Base-by-base conservation (phyloP, 1,284 basidiomycete species). In the Gomphus sp. region DNA sequence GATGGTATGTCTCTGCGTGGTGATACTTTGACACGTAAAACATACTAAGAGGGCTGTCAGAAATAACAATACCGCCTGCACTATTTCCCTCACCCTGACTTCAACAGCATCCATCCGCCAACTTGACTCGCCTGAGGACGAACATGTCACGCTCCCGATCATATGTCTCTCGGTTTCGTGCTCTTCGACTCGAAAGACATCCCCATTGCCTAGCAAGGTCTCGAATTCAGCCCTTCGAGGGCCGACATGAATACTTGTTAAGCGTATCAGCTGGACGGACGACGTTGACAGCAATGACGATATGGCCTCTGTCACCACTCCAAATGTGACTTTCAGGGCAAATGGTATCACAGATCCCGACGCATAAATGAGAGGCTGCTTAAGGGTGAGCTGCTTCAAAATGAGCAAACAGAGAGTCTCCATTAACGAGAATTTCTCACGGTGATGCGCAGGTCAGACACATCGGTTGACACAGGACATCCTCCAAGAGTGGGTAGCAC, bases 171-270 rank as follows among this genome's bases (percentile, higher is more conserved):
- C 50, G 37, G 47, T 18, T 6, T 22, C 50, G 12, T 25, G 22
- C 44, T 59, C 57, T 41, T 59, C 57, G n/a, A 52, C 43, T 6
- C 50, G 50, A 37, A 31, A 34, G 4, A 52, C 41, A 25, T 53
- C 37, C 4, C 52, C 58, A 11, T 34, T 31, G 28, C 51, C 58
- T 11, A 59, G 16, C 16, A 53, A 6, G n/a, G 52, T 54, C 50
- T 59, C 58, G 25, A n/a, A 25, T 54, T n/a, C 18, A 31, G n/a
- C 48, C 16, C 43, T 48, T 11, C 43, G 50, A 36, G 10, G n/a
- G 9, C 52, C 52, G 28, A 41, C 22, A 34, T 22, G 43, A 25
- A 59, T 53, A 18, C 43, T 54, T 28, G 45, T 47, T 18, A 53
- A 22, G 28, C 58, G 58, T 18, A 59, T 41, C 18, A 54, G 39